Base-by-base conservation (phyloP, 768 basidiomycete genomes). In the Collybia sp. region DNA sequence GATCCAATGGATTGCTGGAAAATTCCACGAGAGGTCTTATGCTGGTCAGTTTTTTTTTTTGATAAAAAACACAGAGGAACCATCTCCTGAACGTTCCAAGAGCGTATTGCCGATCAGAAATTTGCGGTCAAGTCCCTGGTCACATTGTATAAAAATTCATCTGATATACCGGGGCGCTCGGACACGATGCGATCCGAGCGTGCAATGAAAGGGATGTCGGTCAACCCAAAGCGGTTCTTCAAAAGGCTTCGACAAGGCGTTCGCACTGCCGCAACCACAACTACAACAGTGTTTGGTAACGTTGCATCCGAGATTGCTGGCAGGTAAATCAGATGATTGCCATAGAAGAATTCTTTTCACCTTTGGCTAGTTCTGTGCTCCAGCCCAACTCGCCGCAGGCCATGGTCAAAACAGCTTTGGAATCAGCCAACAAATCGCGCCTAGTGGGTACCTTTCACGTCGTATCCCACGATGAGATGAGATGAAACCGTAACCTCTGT, bases 341-440 rank as follows among this genome's bases (percentile, higher is more conserved):
- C 34, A 15, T 30, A 40, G 15, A 35, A 32, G 30, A 17, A 20
- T 11, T 17, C n/a, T 44, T 33, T 37, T 32, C 30, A 43, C 17
- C 15, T 30, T 16, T 18, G 6, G 49, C 48, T 40, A 82, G 80
- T 48, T 84, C 83, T 33, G 77, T 93, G n/a, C 65, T 94, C 16
- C 91, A 93, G 61, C 92, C 92, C 35, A 93, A 93, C 59, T 89
- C 88, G 1, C 87, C 89, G 0, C 79, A 80, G 58, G 84, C 85
- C 18, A 80, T 86, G 67, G 87, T 94, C 37, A 80, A 85, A 54
- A 83, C 81, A 5, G 88, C 89, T 4, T 67, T 96, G 13, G 76
- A 81, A 50, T 88, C 85, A 1, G 78, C 85, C 1, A 91, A 88
- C 67, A 93, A 90, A 63, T 83, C 84, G 1, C 80, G 85, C 48